Evolutionary conservation across 2,329 filamentous ascomycete genomes (phyloP).

Genomic region (Thermothelomyces thermophilus): DNA sequence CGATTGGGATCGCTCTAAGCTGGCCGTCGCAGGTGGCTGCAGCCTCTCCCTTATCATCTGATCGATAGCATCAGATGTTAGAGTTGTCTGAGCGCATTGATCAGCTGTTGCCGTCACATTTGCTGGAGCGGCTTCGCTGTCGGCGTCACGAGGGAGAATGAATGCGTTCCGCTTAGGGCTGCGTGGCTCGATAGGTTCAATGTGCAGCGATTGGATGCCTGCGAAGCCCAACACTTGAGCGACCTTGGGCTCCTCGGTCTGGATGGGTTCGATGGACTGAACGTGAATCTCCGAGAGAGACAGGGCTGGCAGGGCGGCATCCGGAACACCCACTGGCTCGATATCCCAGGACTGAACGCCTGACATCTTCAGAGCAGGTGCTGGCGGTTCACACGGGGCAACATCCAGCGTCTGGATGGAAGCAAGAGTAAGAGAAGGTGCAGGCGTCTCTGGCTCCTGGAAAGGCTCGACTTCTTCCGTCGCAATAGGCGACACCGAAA

Average conservation of each 20-base stretch:
- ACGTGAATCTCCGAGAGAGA: conserved; percentile 28
- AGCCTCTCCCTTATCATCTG: conserved; percentile 57
- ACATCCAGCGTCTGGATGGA: conserved; percentile 25
- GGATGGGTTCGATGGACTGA: conserved; percentile 24
- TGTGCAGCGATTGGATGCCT: conserved; percentile 36
- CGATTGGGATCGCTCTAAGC: conserved; percentile 34
- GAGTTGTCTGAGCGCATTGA: conserved; percentile 71
- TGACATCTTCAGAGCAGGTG: conserved; percentile 12
- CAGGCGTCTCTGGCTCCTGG: conserved; percentile 18
- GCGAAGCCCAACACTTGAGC: conserved; percentile 28
- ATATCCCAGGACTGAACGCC: conserved; percentile 26
- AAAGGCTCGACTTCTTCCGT: conserved; percentile 31
- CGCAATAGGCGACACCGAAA: conserved; percentile 31
- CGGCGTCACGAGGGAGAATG: conserved; percentile 45
- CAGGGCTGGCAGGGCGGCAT: conserved; percentile 17
- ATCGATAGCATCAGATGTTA: conserved; percentile 79
- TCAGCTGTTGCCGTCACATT: conserved; percentile 51
- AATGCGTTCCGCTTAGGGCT: conserved; percentile 51
- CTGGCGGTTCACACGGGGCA: conserved; percentile 14
- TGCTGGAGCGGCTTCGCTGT: conserved; percentile 32
- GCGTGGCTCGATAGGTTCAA: conserved; percentile 40
- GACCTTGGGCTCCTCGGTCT: conserved; percentile 25
- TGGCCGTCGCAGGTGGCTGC: conserved; percentile 26
- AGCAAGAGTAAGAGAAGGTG: conserved; percentile 9
- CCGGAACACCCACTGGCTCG: conserved; percentile 23